Evolutionary conservation across 768 basidiomycete species (phyloP).

Genomic region (Psilocybe subaeruginosa): DNA sequence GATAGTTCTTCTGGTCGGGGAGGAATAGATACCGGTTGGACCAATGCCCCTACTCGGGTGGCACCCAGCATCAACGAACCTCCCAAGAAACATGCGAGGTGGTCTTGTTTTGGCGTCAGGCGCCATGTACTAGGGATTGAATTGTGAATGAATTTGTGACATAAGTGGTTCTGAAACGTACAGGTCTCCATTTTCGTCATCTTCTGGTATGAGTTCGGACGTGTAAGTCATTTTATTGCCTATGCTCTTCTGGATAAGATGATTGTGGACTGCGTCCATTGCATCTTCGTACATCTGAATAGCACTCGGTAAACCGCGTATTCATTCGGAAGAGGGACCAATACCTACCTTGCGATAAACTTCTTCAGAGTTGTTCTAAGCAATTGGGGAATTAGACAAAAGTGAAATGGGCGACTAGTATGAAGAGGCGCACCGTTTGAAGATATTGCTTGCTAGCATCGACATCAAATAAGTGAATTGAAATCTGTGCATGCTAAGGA

Average conservation of each 20-base stretch:
- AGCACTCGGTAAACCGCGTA: no score
- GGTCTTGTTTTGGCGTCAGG: conserved; percentile 88
- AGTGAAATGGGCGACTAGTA: no score
- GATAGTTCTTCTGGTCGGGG: conserved; percentile 68
- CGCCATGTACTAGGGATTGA: conserved; percentile 61
- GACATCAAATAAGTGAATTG: conserved; percentile 2
- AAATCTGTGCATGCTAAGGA: not conserved
- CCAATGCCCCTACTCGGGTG: conserved; percentile 61
- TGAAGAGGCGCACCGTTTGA: conserved; percentile 62
- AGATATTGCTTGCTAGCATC: conserved; percentile 72
- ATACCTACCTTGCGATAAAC: conserved; percentile 73
- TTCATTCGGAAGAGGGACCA: no score
- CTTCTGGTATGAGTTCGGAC: conserved; percentile 75
- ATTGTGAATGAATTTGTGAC: not conserved
- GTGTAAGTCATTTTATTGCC: conserved; percentile 73
- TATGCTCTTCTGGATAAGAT: conserved; percentile 69
- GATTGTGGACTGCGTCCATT: conserved; percentile 78
- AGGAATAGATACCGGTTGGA: conserved; percentile 63
- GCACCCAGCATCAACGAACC: conserved; percentile 92
- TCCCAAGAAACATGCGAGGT: conserved; percentile 93
- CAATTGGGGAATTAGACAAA: not conserved
- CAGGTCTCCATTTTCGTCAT: conserved; percentile 39
- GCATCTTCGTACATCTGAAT: conserved; percentile 86
- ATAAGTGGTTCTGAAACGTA: conserved; percentile 18
- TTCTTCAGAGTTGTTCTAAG: conserved; percentile 69